Conservation (phyloP, 768 basidiomycete species). For the Fomitopsis serialis region DNA sequence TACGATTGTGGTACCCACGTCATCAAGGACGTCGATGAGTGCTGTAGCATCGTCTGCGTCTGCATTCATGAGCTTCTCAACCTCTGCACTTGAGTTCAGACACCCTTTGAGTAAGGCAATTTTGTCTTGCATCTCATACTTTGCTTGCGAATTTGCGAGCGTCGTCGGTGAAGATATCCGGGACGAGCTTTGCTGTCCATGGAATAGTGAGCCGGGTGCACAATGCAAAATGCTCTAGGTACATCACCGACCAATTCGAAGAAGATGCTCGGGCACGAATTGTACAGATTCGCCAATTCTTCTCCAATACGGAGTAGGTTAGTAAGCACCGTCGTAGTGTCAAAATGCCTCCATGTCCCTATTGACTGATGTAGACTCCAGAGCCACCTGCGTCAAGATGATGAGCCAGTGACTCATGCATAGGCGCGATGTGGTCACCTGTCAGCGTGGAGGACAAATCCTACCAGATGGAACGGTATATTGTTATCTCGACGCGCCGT, state of each 20-base stretch:
- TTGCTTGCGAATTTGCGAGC: neutral
- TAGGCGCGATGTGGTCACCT: neutral
- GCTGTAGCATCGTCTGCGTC: neutral
- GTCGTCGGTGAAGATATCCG: neutral
- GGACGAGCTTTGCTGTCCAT: neutral
- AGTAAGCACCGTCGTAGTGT: neutral
- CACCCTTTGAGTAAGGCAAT: neutral
- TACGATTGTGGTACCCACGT: neutral
- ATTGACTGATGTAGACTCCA: neutral
- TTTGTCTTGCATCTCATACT: neutral
- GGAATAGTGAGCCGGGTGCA: neutral
- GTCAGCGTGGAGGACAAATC: neutral
- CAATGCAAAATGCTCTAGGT: neutral
- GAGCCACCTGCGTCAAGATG: neutral
- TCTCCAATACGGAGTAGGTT: neutral
- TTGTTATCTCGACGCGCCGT: neutral
- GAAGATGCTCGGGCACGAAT: neutral
- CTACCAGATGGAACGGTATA: neutral
- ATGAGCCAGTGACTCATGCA: neutral
- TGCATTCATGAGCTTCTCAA: neutral
- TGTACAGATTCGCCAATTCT: neutral
- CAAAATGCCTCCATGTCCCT: neutral
- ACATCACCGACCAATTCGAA: neutral
- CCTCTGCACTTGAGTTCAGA: neutral
- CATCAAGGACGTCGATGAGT: neutral